Evolutionary conservation across 2,329 filamentous ascomycete species (phyloP), one percentile per base, ranked within the genome.

Genomic region (Alternaria metachromatica): DNA sequence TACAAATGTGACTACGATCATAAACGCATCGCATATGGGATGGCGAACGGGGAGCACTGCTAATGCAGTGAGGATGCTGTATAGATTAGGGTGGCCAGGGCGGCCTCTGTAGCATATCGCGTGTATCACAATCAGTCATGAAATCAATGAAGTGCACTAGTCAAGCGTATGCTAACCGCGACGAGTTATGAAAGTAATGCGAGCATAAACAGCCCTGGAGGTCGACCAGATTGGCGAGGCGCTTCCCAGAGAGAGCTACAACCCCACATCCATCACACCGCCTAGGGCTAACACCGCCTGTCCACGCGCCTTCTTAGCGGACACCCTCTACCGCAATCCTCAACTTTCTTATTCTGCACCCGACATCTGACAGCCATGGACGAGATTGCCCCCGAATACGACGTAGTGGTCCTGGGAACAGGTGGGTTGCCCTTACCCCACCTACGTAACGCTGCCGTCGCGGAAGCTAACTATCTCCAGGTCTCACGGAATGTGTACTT

Each of bases 401-500:
- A 99, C 88, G 93, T 97, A 83, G 90, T 99, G 81, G 96, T 99
- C 81, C 89, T 99, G 81, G 96, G 96, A 87, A 99, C 96, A 82
- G 94, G 94, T 97, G 87, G 80, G 88, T 37, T 60, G 83, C 74
- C 30, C 18, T 59, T 76, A 77, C 81, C 82, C 81, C 81, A 78
- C 80, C 77, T 69, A 56, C 41, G 26, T 60, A 55, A 54, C 60
- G 64, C 59, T 45, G 25, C 55, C 41, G 37, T 25, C 54, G 55
- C 63, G 58, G 62, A 64, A 33, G 71, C 74, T 78, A 76, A 78
- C 71, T 69, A 60, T 68, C 58, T 61, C 44, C 77, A 97, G 95
- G 96, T 80, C 84, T 99, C 88, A 98, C 95, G 69, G 96, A 99
- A 89, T 99, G 96, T 85, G 96, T 99, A 80, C 92, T 99, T 75